Conservation (phyloP, 768 basidiomycete species). For the Asterophora parasitica region DNA sequence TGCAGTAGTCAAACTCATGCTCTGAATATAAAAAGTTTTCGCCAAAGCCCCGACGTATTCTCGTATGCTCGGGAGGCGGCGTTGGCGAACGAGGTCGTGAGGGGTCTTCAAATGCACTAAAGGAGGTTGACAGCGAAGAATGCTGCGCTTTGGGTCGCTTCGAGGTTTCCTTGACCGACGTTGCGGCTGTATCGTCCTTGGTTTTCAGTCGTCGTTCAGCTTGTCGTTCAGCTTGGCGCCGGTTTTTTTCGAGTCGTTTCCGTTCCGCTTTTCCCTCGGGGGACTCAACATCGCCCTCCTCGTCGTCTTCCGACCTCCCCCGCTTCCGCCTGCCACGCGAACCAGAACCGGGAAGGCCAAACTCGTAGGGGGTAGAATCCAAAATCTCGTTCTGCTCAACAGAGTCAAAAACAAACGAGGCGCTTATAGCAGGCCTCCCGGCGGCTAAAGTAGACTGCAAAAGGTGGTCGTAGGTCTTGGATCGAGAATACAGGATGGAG, state of each 20-base stretch:
- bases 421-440: slow-evolving; percentile 44
- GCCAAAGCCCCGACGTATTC: slow-evolving; percentile 19
- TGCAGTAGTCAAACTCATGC: slow-evolving; percentile 45
- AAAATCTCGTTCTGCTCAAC: slow-evolving; percentile 38
- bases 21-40: slow-evolving; percentile 41
- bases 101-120: neutral
- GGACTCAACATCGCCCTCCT: neutral
- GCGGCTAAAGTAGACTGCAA: slow-evolving; percentile 28
- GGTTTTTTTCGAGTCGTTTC: slow-evolving; percentile 12
- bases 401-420: slow-evolving; percentile 52
- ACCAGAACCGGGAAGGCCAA: slow-evolving; percentile 25
- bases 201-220: slow-evolving; percentile 2
- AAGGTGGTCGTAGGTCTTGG: slow-evolving; percentile 47
- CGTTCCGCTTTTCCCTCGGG: slow-evolving; percentile 3
- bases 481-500: slow-evolving; percentile 49
- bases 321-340: slow-evolving; percentile 18
- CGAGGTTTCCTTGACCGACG: neutral
- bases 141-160: neutral
- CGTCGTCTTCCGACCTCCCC: slow-evolving; percentile 10
- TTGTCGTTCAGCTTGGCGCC: slow-evolving; percentile 12
- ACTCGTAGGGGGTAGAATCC: slow-evolving; percentile 39
- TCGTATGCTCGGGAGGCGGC: slow-evolving; percentile 37
- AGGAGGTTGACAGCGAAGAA: neutral
- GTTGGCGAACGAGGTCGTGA: slow-evolving; percentile 34
- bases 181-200: slow-evolving; percentile 3